These are phyloP conservation scores for Hippophae gyantsensis DNA, from an alignment of 306 rosid species.

Conservation along the genomic window DNA sequence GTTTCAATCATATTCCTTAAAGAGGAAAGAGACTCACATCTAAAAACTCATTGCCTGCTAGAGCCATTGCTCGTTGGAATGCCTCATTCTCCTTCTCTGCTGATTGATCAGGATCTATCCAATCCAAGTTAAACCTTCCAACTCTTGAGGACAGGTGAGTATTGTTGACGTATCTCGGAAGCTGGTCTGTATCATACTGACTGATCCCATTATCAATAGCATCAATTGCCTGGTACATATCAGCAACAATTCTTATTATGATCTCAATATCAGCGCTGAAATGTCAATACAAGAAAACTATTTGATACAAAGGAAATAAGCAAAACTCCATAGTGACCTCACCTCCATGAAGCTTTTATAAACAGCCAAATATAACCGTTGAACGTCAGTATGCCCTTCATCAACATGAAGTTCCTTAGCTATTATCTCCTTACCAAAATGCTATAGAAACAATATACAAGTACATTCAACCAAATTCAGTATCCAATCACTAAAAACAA, in stretches of 20 bases:
- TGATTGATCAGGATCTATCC: constrained; percentile 90
- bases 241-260: constrained; percentile 5
- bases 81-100: constrained; percentile 82
- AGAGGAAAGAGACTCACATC: constrained; percentile 38
- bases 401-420: constrained; percentile 85
- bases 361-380: constrained; percentile 61
- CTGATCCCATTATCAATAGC: constrained; percentile 93
- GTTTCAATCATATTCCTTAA: not conserved
- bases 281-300: not conserved
- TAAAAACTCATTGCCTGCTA: constrained; percentile 80
- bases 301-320: not conserved
- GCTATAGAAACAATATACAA: constrained; percentile 29
- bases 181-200: constrained; percentile 75
- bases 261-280: not conserved
- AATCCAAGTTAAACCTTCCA: constrained; percentile 78
- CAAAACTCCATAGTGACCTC: constrained; percentile 1
- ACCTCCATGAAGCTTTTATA: constrained; percentile 99
- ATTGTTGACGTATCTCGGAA: constrained; percentile 88
- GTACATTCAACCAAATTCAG: constrained; percentile 7
- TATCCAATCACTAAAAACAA: not conserved
- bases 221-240: constrained; percentile 73
- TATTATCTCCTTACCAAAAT: constrained; percentile 88
- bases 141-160: constrained; percentile 92
- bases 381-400: constrained; percentile 68
- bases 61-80: constrained; percentile 73